A percentile compares a stretch with the other conserved stretches of the same genome.
Evolutionary conservation across 768 basidiomycete species (phyloP).

Genomic region (Naganishia onofrii): DNA sequence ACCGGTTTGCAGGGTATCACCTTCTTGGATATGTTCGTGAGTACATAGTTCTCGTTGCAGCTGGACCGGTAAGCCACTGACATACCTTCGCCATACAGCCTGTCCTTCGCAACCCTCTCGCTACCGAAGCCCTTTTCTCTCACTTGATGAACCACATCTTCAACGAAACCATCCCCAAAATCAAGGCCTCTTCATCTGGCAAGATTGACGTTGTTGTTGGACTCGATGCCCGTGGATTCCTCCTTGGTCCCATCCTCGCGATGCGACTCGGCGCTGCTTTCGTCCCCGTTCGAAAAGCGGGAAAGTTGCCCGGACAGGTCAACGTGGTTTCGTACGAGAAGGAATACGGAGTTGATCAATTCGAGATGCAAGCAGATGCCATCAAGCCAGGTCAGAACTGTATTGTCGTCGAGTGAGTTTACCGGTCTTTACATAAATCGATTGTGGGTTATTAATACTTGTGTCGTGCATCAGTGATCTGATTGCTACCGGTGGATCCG

Average conservation of each 20-base stretch:
- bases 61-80: neutral
- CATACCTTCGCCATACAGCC: slow-evolving; percentile 55
- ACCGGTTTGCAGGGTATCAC: slow-evolving; percentile 67
- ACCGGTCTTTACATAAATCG: no score
- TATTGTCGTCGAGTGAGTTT: slow-evolving; percentile 68
- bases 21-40: slow-evolving; percentile 82
- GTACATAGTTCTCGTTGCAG: neutral
- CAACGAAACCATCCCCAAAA: slow-evolving; percentile 66
- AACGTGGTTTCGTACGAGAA: slow-evolving; percentile 75
- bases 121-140: slow-evolving; percentile 86
- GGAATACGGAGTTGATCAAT: slow-evolving; percentile 90
- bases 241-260: slow-evolving; percentile 89
- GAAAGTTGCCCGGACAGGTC: slow-evolving; percentile 89
- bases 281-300: slow-evolving; percentile 88
- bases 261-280: slow-evolving; percentile 87
- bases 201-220: slow-evolving; percentile 92
- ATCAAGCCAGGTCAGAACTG: slow-evolving; percentile 79
- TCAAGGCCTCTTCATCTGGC: slow-evolving; percentile 56
- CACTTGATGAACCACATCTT: slow-evolving; percentile 82
- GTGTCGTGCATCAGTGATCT: slow-evolving; percentile 61
- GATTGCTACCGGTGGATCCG: slow-evolving; percentile 95
- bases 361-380: slow-evolving; percentile 88
- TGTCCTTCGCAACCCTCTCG: slow-evolving; percentile 76
- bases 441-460: neutral
- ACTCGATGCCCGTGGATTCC: slow-evolving; percentile 92